phyloP scores from a whole-genome alignment of 2,329 filamentous ascomycete genomes.

The Laburnicola sp. region DNA sequence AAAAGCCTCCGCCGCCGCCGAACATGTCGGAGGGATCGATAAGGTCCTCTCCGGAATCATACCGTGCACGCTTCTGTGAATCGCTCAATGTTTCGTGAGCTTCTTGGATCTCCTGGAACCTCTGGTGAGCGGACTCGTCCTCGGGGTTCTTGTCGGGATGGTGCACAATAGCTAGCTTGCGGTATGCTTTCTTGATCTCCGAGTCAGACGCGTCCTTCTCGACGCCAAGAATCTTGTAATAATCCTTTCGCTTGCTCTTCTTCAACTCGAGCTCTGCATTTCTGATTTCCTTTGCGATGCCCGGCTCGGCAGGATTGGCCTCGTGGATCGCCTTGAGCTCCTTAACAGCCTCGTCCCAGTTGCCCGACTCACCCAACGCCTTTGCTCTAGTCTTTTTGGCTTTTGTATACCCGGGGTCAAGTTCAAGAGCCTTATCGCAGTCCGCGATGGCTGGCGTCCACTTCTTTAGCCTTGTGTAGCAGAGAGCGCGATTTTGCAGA shows the following conservation, averaged over 20 bases:
- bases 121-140: constrained; percentile 78
- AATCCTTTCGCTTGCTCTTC: constrained; percentile 96
- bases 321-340: constrained; percentile 89
- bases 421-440: constrained; percentile 78
- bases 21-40: constrained; percentile 88
- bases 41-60: constrained; percentile 90
- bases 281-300: constrained; percentile 80
- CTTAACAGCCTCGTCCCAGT: constrained; percentile 88
- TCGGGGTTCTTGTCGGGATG: constrained; percentile 98
- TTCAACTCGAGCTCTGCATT: constrained; percentile 94
- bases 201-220: constrained; percentile 81
- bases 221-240: constrained; percentile 94
- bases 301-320: constrained; percentile 77
- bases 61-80: constrained; percentile 75
- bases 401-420: constrained; percentile 86
- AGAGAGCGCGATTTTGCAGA: constrained; percentile 88
- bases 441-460: constrained; percentile 81
- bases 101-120: constrained; percentile 98
- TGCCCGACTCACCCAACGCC: constrained; percentile 78
- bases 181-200: constrained; percentile 95
- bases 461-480: constrained; percentile 79
- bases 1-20: constrained; percentile 56
- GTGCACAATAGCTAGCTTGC: constrained; percentile 88
- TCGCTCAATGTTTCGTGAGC: constrained; percentile 96
- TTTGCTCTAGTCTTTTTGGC: constrained; percentile 93